Evolutionary conservation across 306 rosid species (phyloP), one percentile per base, ranked within the genome.

Genomic region (Gastrolobium bilobum): DNA sequence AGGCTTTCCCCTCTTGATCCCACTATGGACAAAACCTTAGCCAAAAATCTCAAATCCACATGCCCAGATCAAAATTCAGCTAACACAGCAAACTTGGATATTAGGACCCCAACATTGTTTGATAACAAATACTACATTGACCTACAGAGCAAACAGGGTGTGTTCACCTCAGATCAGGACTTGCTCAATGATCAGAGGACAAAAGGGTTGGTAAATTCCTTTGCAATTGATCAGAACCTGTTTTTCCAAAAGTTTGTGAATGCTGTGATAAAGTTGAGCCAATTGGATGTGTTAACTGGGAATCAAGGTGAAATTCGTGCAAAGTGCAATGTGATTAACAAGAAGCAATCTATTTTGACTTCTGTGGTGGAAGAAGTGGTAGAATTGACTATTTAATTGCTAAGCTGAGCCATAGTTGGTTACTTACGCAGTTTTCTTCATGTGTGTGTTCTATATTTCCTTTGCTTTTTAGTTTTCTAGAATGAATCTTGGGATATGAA

Each of bases 101-200:
- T 89, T 8, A 84, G 92, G 4, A 80, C 82, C 4, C 97, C 93
- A 0, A 66, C 82, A 9, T 5, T 31, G 34, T 91, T 91, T 7
- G 93, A 91, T 51, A 89, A 91, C 84, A 87, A 87, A 70, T 91
- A 91, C 69, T 89, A 81, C 7, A 67, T 87, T 0, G 84, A 87
- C 64, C 80, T 91, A 10, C 9, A 86, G 86, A 86, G 84, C 57
- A 81, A 90, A 14, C 89, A 91, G 42, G 97, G 93, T 0, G 58
- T 89, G 31, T 91, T 91, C 76, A 91, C 90, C 0, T 91, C 93
- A 0, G 92, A 91, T 56, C 92, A 89, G 44, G 97, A 91, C 42
- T 68, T 91, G 71, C 70, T 54, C 44, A 71, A 9, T 0, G 71
- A 82, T 35, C 2, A 53, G 26, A 81, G 82, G 75, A 89, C 97